Conservation (phyloP, 768 basidiomycete species). For the Candolleomyces eurysporus region DNA sequence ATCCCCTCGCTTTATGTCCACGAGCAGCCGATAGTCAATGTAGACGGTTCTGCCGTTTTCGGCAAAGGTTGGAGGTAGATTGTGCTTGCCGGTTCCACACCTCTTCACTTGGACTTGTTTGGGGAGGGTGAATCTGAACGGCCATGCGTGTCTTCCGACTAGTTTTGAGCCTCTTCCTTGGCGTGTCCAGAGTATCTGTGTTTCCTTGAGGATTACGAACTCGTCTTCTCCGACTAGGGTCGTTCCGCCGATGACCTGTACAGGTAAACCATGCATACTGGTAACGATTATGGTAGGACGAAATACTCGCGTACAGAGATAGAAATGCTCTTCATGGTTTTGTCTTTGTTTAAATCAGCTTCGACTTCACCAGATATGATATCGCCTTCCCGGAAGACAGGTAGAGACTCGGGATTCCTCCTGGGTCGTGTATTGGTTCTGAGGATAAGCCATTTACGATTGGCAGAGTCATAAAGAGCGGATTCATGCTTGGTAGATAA, state of each 20-base stretch:
- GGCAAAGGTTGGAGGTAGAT: slow-evolving; percentile 51
- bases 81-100: neutral
- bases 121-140: slow-evolving; percentile 48
- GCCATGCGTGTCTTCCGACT: slow-evolving; percentile 45
- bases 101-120: slow-evolving; percentile 33
- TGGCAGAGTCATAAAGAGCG: neutral
- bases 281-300: neutral
- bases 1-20: slow-evolving; percentile 45
- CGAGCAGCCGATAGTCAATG: slow-evolving; percentile 53
- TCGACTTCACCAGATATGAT: slow-evolving; percentile 48
- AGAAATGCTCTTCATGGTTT: slow-evolving; percentile 46
- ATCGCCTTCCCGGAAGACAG: slow-evolving; percentile 49
- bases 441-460: slow-evolving; percentile 8
- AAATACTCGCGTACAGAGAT: slow-evolving; percentile 36
- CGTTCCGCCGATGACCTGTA: slow-evolving; percentile 24
- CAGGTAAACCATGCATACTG: no score
- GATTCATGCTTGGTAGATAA: neutral
- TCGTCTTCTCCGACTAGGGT: slow-evolving; percentile 59
- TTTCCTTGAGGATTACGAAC: slow-evolving; percentile 45
- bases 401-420: slow-evolving; percentile 20
- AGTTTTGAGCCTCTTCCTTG: slow-evolving; percentile 30
- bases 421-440: neutral
- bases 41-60: slow-evolving; percentile 56
- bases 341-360: slow-evolving; percentile 39
- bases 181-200: slow-evolving; percentile 8